These are phyloP conservation scores for Lolium multiflorum DNA, from an alignment of 176 grass and related monocot species.

Conservation along the genomic window DNA sequence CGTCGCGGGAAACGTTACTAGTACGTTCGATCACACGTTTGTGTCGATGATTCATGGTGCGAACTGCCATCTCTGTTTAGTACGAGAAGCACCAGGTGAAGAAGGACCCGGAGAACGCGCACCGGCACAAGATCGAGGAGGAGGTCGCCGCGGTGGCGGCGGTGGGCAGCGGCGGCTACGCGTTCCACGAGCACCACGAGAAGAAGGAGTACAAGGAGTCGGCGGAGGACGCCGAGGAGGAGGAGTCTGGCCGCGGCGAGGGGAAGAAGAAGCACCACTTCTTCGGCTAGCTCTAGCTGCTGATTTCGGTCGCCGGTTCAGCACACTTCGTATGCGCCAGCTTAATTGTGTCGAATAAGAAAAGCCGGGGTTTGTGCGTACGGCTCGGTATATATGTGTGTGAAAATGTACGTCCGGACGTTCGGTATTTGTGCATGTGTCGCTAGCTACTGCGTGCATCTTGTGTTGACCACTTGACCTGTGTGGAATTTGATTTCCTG, in stretches of 20 bases:
- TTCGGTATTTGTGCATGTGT: background rate
- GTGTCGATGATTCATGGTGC: no score
- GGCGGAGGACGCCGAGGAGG: slow-evolving; percentile 57
- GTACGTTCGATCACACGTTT: no score
- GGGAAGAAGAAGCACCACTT: slow-evolving; percentile 83
- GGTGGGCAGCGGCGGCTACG: slow-evolving; percentile 67
- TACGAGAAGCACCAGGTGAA: slow-evolving; percentile 88
- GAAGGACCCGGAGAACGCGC: slow-evolving; percentile 81
- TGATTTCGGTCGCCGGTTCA: background rate
- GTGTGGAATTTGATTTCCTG: background rate
- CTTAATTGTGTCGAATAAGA: background rate
- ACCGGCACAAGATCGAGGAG: slow-evolving; percentile 79
- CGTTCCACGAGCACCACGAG: slow-evolving; percentile 85
- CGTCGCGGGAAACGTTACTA: no score
- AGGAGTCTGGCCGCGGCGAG: slow-evolving; percentile 38
- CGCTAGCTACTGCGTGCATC: background rate
- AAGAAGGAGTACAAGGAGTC: slow-evolving; percentile 66
- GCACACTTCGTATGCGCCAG: background rate
- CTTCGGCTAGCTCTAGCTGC: slow-evolving; percentile 39
- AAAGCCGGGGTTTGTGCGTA: background rate
- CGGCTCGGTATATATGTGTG: slow-evolving; percentile 1
- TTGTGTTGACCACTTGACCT: background rate
- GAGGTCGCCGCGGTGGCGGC: slow-evolving; percentile 46
- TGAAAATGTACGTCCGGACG: background rate
- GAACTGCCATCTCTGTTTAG: slow-evolving; percentile 32